Evolutionary conservation across 2,329 filamentous ascomycete genomes (phyloP).

Genomic region (Fusarium paranaense): DNA sequence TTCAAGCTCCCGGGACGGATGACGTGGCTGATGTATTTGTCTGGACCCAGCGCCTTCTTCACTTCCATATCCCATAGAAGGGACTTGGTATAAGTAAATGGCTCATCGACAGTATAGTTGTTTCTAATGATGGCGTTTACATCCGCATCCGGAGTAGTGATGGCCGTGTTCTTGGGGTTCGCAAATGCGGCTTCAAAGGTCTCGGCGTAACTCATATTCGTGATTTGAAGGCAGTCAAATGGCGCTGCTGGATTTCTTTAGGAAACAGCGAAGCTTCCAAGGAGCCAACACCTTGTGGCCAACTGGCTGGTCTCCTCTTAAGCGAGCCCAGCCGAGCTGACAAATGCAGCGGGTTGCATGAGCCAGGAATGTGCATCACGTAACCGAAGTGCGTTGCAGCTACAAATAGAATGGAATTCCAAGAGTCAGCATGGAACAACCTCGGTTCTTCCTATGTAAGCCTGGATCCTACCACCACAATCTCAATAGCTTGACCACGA

Average conservation of each 20-base stretch:
- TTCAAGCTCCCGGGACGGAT: neutral
- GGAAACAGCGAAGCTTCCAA: neutral
- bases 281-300: neutral
- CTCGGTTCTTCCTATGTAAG: neutral
- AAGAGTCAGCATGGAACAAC: neutral
- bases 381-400: neutral
- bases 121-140: neutral
- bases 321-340: neutral
- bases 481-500: neutral
- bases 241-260: neutral
- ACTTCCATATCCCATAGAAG: constrained; percentile 1
- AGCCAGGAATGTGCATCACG: neutral
- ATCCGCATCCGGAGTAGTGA: neutral
- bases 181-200: neutral
- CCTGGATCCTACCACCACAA: neutral
- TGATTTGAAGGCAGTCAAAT: neutral
- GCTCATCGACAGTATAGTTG: neutral
- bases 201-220: neutral
- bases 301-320: neutral
- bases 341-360: neutral
- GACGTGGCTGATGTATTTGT: constrained; percentile 7
- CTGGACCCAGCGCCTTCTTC: neutral
- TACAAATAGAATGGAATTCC: neutral
- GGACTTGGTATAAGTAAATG: neutral
- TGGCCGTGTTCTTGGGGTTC: neutral